Conservation (phyloP, 2,329 filamentous ascomycete species). For the Sphaerostilbella broomeana region DNA sequence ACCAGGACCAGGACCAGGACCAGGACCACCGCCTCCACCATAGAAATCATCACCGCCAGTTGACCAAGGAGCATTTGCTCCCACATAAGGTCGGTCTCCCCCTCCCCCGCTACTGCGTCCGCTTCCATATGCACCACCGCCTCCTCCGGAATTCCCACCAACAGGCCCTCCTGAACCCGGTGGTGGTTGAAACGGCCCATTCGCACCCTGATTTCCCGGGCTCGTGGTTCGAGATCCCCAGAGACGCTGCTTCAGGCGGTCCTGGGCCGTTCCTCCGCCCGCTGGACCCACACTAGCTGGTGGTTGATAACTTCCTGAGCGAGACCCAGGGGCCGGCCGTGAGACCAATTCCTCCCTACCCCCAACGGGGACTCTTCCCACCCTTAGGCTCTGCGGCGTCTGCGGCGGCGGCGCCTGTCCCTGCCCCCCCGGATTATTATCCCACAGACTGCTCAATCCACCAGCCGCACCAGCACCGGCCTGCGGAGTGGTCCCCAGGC, state of each 20-base stretch:
- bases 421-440: slow-evolving; percentile 32
- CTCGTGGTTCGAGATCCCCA: slow-evolving; percentile 59
- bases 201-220: slow-evolving; percentile 33
- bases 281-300: slow-evolving; percentile 25
- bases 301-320: slow-evolving; percentile 67
- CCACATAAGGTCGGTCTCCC: slow-evolving; percentile 35
- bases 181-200: slow-evolving; percentile 44
- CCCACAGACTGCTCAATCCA: slow-evolving; percentile 53
- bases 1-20: too few relatives aligned
- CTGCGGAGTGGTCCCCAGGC: slow-evolving; percentile 20
- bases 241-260: slow-evolving; percentile 72
- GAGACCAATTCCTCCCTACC: slow-evolving; percentile 36
- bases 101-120: slow-evolving; percentile 17
- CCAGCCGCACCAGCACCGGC: slow-evolving; percentile 21
- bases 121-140: slow-evolving; percentile 33
- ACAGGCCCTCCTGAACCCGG: too few relatives aligned
- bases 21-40: slow-evolving; percentile 21
- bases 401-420: slow-evolving; percentile 28
- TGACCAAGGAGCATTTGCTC: slow-evolving; percentile 43
- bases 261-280: slow-evolving; percentile 53
- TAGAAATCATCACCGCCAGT: slow-evolving; percentile 32
- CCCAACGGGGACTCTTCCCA: slow-evolving; percentile 30
- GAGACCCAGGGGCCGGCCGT: slow-evolving; percentile 64
- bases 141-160: slow-evolving; percentile 8
- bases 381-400: slow-evolving; percentile 38